Evolutionary conservation across 306 rosid genomes (phyloP), one percentile per base, ranked within the genome.

Genomic region (Calophaca sinica): DNA sequence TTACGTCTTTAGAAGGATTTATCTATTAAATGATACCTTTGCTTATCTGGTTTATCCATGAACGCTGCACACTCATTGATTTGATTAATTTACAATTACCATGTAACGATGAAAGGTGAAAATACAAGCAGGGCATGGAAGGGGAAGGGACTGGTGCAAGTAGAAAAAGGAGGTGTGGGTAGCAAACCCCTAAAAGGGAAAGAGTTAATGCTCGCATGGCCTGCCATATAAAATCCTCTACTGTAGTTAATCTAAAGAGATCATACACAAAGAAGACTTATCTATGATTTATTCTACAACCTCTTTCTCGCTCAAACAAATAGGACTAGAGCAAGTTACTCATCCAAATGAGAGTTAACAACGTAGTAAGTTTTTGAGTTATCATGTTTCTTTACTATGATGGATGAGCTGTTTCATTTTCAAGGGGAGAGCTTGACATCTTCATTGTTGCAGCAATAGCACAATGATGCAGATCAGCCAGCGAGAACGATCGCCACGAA

Each of bases 401-500:
- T 28, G 33, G 81, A 81, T 87, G 70, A 46, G 83, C 15, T 41
- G 76, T 35, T 57, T 73, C 49, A 63, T 62, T 33, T 72, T 54
- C 69, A 39, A 84, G 28, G 14, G 84, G 65, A 5, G 86, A 50
- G 57, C 51, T 51, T 2, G 87, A 4, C 13, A 75, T 59, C 64
- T 66, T 87, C 4, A 41, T 73, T 36, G 88, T 70, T 29, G 91
- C 89, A 63, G 83, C 78, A 70, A 79, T 51, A 36, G 79, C 81
- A 82, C 94, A 86, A 51, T 89, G 82, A 35, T 85, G 88, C n/a
- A 94, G 59, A 75, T 94, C 94, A 26, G 82, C 91, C 70, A 85
- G 28, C 5, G 98, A 93, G 6, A 81, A 80, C 2, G 98, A 90
- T 29, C 89, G 71, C 86, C 86, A 84, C 0, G 87, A 55, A 5